Conservation (phyloP, 176 grass and related monocot species). For the Elymus sibiricus region DNA sequence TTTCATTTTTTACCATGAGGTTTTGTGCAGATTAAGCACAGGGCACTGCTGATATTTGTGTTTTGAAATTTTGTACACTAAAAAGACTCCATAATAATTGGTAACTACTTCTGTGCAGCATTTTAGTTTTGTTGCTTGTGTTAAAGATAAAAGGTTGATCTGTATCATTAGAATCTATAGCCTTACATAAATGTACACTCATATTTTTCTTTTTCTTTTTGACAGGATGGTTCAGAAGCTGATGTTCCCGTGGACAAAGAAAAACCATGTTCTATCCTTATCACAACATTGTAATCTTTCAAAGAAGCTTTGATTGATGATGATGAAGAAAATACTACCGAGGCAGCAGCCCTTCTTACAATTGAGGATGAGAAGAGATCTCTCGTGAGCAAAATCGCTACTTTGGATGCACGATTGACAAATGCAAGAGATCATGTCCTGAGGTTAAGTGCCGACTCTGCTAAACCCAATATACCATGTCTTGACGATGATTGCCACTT, state of each 20-base stretch:
- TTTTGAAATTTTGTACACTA: neutral
- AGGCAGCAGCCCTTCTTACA: too few relatives aligned
- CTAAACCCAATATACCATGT: too few relatives aligned
- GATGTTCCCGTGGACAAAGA: neutral
- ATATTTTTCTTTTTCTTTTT: neutral
- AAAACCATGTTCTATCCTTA: too few relatives aligned
- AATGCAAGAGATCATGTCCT: too few relatives aligned
- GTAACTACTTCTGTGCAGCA: neutral
- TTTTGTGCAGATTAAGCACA: neutral
- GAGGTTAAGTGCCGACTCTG: too few relatives aligned
- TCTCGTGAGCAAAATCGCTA: too few relatives aligned
- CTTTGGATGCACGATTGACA: too few relatives aligned
- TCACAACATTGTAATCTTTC: too few relatives aligned
- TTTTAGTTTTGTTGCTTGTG: neutral
- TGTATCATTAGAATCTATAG: neutral
- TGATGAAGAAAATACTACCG: too few relatives aligned
- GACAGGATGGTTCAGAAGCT: neutral
- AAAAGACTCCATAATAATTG: neutral
- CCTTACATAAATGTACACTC: neutral
- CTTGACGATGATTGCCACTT: too few relatives aligned
- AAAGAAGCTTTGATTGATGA: too few relatives aligned
- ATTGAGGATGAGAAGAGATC: too few relatives aligned
- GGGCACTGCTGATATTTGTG: neutral
- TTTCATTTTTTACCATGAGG: neutral
- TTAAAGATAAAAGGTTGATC: neutral